These are phyloP conservation scores for Ophiostoma ulmi DNA, from an alignment of 2,329 filamentous ascomycete species.

Conservation along the genomic window DNA sequence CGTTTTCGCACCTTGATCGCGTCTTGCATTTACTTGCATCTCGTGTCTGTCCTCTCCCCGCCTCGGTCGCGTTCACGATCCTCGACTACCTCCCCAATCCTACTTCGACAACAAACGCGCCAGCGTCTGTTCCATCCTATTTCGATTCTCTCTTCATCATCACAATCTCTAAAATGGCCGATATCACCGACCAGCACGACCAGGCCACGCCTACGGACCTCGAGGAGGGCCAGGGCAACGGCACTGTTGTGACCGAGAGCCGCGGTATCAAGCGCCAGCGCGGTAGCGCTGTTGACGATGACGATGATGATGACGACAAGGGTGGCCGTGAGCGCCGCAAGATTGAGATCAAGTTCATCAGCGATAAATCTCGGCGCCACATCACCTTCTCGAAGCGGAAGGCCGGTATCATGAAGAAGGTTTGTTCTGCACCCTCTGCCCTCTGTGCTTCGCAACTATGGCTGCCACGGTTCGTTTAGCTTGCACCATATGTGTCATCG, in stretches of 20 bases:
- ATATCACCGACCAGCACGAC: slow-evolving; percentile 73
- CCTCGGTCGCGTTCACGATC: not conserved
- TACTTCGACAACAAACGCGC: not conserved
- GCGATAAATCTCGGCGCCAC: slow-evolving; percentile 98
- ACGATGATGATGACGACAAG: slow-evolving; percentile 97
- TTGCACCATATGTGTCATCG: not conserved
- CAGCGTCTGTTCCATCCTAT: not conserved
- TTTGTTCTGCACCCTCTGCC: slow-evolving; percentile 36
- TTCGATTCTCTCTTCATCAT: not conserved
- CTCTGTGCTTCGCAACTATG: not conserved
- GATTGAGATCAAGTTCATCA: slow-evolving; percentile 99
- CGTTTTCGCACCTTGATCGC: slow-evolving; percentile 9
- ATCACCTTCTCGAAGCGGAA: slow-evolving; percentile 99
- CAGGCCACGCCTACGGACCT: slow-evolving; percentile 69
- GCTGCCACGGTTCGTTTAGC: not conserved
- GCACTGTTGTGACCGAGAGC: slow-evolving; percentile 60
- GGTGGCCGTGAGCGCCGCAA: slow-evolving; percentile 95
- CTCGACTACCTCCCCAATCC: not conserved
- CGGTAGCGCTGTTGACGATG: slow-evolving; percentile 78
- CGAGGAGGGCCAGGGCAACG: slow-evolving; percentile 71
- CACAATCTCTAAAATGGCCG: slow-evolving; percentile 55
- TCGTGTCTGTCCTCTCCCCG: not conserved
- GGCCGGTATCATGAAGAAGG: slow-evolving; percentile 99
- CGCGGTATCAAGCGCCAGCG: slow-evolving; percentile 88
- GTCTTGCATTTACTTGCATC: not conserved